Base-by-base conservation (phyloP, 345 rosid genomes). In the Cochlearia excelsa region DNA sequence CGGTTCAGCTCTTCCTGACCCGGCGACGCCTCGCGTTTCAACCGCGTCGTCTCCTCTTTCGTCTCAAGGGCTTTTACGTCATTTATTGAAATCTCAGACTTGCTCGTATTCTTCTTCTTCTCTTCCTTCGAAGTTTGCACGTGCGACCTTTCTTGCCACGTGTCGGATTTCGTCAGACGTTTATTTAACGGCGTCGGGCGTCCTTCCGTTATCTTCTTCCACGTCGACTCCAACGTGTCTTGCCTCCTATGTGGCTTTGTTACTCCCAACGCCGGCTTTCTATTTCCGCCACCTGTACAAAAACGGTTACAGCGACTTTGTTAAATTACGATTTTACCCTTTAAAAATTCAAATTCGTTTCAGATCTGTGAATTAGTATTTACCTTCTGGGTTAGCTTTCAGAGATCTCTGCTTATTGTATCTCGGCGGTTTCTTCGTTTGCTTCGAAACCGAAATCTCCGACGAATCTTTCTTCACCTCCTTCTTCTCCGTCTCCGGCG, bases 1-100 rank as follows among this genome's bases (percentile, higher is more conserved):
- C 82, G 74, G 63, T 93, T 93, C 80, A 93, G 72, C 80, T 93
- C 99, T 26, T 93, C 97, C 78, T 89, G 99, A 46, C 95, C 75
- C 78, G 75, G 67, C 7, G 96, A 91, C 27, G 95, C 82, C 28
- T 88, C 95, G 58, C 73, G 81, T 63, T 67, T 80, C 42, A 85
- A 54, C 47, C 57, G 76, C 8, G 71, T 69, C 23, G 23, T 16
- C 23, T 16, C 23, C 23, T 16, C 23, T 6, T 68, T 40, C 38
- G 64, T 9, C 16, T 30, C 9, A 2, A 29, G 4, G 66, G 73
- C 81, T n/a, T n/a, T 48, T 26, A 82, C 77, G 16, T 84, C 23
- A 16, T 16, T 16, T 16, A 16, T 16, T 16, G 23, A 16, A 16
- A 16, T 84, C 43, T 84, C 96, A 0, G 91, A 76, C 66, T 81